Conservation (phyloP, 108 stramenopile species). For the Skeletonema menzelii region DNA sequence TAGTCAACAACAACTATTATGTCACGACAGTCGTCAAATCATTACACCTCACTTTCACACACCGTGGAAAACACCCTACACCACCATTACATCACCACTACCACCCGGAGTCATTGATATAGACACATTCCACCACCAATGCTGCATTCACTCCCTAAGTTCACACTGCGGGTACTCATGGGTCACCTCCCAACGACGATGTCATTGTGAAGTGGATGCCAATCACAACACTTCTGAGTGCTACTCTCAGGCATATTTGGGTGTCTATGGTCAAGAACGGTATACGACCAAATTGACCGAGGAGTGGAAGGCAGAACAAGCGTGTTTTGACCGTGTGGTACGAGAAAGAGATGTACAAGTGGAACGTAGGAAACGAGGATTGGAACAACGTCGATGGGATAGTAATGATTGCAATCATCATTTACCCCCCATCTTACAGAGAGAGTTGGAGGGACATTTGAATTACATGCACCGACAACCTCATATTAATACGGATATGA, state of each 20-base stretch:
- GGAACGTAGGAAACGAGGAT: neutral
- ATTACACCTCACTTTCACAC: neutral
- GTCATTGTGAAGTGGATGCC: slow-evolving; percentile 11
- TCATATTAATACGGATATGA: slow-evolving; percentile 71
- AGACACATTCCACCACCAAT: slow-evolving; percentile 10
- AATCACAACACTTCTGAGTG: slow-evolving; percentile 8
- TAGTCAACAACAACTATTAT: neutral
- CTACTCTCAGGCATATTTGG: slow-evolving; percentile 12
- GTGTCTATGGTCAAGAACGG: neutral
- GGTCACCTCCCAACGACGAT: slow-evolving; percentile 14
- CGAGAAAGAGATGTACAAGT: neutral
- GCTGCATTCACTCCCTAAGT: slow-evolving; percentile 9
- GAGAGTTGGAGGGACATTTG: neutral
- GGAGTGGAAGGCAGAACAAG: slow-evolving; percentile 18
- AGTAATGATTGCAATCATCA: neutral
- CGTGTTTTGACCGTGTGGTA: slow-evolving; percentile 10
- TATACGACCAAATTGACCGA: neutral
- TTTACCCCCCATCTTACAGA: neutral
- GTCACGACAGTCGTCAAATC: neutral
- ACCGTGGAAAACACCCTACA: neutral
- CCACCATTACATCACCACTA: neutral
- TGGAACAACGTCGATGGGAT: neutral
- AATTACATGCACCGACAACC: slow-evolving; percentile 47
- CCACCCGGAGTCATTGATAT: slow-evolving; percentile 14
- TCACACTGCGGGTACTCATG: slow-evolving; percentile 23